phyloP scores from a whole-genome alignment of 805 yeast genomes.

The Diddensiella santjacobensis region DNA sequence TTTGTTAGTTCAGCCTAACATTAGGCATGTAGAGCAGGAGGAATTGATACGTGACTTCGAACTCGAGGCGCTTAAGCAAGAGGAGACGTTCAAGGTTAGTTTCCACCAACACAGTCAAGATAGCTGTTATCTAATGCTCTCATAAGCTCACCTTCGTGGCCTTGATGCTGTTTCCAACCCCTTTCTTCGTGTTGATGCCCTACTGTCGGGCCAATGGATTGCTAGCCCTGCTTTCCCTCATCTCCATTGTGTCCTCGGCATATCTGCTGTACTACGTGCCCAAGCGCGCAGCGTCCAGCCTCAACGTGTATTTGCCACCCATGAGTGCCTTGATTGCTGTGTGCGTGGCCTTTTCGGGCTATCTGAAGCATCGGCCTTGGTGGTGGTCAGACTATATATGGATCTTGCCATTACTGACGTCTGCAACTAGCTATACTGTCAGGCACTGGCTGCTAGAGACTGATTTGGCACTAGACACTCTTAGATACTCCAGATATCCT shows the following conservation, averaged over 20 bases:
- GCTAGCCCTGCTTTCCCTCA: constrained; percentile 29
- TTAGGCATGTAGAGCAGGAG: constrained; percentile 29
- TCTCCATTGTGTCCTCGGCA: constrained; percentile 24
- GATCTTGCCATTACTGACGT: constrained; percentile 29
- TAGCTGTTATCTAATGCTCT: too few relatives aligned
- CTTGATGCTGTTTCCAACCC: constrained; percentile 31
- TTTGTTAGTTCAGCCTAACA: not conserved
- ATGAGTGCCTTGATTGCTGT: constrained; percentile 23
- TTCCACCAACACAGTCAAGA: too few relatives aligned
- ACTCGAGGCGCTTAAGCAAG: constrained; percentile 24
- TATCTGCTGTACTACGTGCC: constrained; percentile 22
- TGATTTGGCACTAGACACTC: constrained; percentile 7
- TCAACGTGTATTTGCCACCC: constrained; percentile 11
- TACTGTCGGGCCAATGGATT: constrained; percentile 27
- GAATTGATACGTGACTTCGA: constrained; percentile 25
- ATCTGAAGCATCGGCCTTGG: constrained; percentile 26
- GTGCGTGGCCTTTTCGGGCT: constrained; percentile 23
- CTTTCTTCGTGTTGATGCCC: constrained; percentile 28
- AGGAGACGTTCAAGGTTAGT: constrained; percentile 20
- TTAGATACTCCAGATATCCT: constrained; percentile 24
- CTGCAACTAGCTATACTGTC: constrained; percentile 24
- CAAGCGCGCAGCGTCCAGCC: constrained; percentile 6
- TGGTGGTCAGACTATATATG: constrained; percentile 30
- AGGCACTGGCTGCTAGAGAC: constrained; percentile 30
- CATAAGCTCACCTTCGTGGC: constrained; percentile 27